Conservation (phyloP, 331 rosid genomes). For the Dryas integrifolia region DNA sequence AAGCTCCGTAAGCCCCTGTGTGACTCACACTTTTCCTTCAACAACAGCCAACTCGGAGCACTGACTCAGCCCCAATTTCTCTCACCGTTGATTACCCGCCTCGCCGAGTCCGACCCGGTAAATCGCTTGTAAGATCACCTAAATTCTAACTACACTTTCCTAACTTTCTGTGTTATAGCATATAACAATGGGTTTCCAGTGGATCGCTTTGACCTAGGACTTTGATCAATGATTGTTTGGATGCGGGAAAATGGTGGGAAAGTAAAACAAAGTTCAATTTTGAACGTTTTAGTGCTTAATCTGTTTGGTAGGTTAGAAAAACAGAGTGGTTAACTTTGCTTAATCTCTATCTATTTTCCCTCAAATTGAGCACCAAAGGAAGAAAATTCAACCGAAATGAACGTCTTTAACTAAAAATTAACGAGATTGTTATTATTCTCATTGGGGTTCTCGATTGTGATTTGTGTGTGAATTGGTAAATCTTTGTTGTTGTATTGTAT, state of each 20-base stretch:
- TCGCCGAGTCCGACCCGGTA: slow-evolving; percentile 25
- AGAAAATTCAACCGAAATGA: neutral
- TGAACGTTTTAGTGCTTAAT: neutral
- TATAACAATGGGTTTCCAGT: neutral
- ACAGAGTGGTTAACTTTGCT: neutral
- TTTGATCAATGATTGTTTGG: slow-evolving; percentile 13
- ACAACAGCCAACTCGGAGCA: slow-evolving; percentile 23
- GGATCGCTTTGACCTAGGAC: slow-evolving; percentile 19
- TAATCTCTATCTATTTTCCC: neutral
- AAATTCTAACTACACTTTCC: neutral
- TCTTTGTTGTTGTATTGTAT: neutral
- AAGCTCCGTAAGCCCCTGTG: slow-evolving; percentile 30
- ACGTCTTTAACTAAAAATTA: neutral
- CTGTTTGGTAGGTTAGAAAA: neutral
- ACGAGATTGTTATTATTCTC: no score
- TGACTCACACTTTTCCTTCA: slow-evolving; percentile 27
- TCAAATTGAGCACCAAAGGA: neutral
- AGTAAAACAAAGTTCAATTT: slow-evolving; percentile 2
- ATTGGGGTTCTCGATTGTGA: neutral
- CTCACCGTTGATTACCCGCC: slow-evolving; percentile 20
- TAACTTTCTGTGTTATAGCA: slow-evolving; percentile 1
- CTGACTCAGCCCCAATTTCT: slow-evolving; percentile 15
- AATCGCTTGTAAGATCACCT: slow-evolving; percentile 30
- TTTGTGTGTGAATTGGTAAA: neutral
- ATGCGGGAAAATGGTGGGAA: slow-evolving; percentile 15